Base-by-base conservation (phyloP, 768 basidiomycete species). In the Hydnum rufescens region DNA sequence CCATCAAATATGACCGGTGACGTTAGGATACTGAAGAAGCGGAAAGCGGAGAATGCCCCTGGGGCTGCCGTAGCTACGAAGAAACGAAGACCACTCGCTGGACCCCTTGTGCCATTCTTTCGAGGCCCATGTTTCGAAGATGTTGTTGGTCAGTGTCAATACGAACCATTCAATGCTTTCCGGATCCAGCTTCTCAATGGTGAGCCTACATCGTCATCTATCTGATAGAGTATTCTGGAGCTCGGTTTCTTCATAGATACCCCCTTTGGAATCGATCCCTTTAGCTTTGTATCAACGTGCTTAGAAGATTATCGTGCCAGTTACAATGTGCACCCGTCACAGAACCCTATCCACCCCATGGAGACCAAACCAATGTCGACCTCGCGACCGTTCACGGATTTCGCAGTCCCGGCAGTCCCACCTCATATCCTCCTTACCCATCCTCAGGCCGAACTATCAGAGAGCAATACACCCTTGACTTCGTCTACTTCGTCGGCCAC, bases 61-160 rank as follows among this genome's bases (percentile, higher is more conserved):
- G 62, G 57, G 28, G 70, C 69, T 30, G 60, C 60, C 4, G 74
- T 73, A 46, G 62, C 58, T 49, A 70, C 64, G 54, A 86, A 85
- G 69, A 85, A 79, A 62, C 72, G 83, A 59, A 82, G 81, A 57
- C 74, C 80, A 16, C 78, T 88, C 26, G 25, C 30, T n/a, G 69
- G 81, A 3, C 83, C 81, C 2, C 72, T 96, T 13, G 74, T 87
- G 3, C 81, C 88, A 16, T 86, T 80, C 58, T 69, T 72, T 19
- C 87, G 80, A 63, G 90, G 90, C 2, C 88, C 90, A 28, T 73
- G 73, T 54, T 90, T 81, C 78, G 89, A 93, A 63, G 64, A 69
- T 1, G 63, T 62, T 6, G 68, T 92, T 54, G 82, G 83, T 2
- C 65, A 72, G 19, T 80, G 80, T 60, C 70, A 74, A 42, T 76